phyloP scores from a whole-genome alignment of 306 rosid species.

The Vigna nakashimae region DNA sequence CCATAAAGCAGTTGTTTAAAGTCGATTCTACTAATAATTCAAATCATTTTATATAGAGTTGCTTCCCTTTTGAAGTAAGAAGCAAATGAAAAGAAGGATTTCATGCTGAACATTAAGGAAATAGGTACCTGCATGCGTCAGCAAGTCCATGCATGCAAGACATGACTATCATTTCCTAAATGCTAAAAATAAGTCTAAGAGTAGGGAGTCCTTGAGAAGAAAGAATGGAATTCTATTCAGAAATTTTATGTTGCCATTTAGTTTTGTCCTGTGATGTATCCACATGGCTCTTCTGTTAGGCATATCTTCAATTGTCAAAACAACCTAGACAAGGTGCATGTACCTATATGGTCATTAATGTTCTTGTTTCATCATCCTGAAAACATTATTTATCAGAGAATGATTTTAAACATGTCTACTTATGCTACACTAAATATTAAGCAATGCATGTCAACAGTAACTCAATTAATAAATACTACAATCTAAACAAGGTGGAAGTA shows the following conservation, averaged over 20 bases:
- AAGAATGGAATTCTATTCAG: not conserved
- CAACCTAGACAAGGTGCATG: not conserved
- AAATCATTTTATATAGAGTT: too few species aligned
- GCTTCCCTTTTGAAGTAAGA: too few species aligned
- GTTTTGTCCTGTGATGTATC: not conserved
- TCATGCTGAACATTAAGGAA: too few species aligned
- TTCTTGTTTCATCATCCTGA: not conserved
- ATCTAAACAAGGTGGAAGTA: conserved; percentile 34
- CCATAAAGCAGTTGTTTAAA: too few species aligned
- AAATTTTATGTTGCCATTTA: not conserved
- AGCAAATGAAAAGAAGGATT: too few species aligned
- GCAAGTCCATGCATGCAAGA: not conserved
- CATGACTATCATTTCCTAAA: not conserved
- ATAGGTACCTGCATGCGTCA: too few species aligned
- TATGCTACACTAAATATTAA: not conserved
- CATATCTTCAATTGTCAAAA: not conserved
- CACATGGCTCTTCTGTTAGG: not conserved
- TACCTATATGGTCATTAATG: not conserved
- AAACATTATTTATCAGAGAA: not conserved
- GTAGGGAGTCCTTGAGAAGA: not conserved
- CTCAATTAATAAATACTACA: conserved; percentile 10
- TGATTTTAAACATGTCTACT: not conserved
- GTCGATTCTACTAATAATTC: too few species aligned
- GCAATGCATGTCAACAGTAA: not conserved
- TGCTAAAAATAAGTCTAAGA: not conserved